Evolutionary conservation across 441 rosid species (phyloP), one percentile per base, ranked within the genome.

Genomic region (Theobroma grandiflorum): DNA sequence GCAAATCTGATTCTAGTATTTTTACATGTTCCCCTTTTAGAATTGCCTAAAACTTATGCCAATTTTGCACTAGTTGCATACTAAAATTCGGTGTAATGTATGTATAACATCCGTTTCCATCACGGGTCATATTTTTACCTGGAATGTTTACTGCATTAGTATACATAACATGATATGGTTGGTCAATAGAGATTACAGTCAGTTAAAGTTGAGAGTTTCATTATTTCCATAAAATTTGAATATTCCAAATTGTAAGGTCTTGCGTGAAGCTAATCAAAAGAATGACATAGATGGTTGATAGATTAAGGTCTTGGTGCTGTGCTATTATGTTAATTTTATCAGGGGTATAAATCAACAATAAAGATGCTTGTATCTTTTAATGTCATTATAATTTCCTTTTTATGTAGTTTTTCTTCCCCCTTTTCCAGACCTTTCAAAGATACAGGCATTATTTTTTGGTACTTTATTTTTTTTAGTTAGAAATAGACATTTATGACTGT

Each of bases 1-100:
- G 40, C 42, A 31, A 49, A 26, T 31, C 22, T n/a, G 11, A 26
- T 26, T 26, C 53, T 42, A 10, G 52, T 31, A 18, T 42, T 35
- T 35, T 53, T 72, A 37, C 76, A 38, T 73, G 76, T 37, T 53
- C 63, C n/a, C 18, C 18, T 26, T 73, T 71, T 37, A 38, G 26
- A 69, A 55, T 6, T 55, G 47, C 2, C 16, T 38, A 2, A 11
- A 53, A 72, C 76, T n/a, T 37, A 5, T 0, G 6, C 4, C n/a
- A 15, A 20, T 73, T 37, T 16, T 73, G 65, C 64, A 55, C 63
- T 6, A 73, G n/a, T 73, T 55, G 65, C 76, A 4, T 57, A 11
- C n/a, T 55, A n/a, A 38, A 50, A 18, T 72, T 43, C 20, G 33
- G 26, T 47, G 61, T 50, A 33, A 53, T 16, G 16, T n/a, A 35